Percentiles rank a stretch among this genome's conserved stretches.
phyloP scores from a whole-genome alignment of 2,329 filamentous ascomycete genomes.

The Fusarium sterilihyphosum region DNA sequence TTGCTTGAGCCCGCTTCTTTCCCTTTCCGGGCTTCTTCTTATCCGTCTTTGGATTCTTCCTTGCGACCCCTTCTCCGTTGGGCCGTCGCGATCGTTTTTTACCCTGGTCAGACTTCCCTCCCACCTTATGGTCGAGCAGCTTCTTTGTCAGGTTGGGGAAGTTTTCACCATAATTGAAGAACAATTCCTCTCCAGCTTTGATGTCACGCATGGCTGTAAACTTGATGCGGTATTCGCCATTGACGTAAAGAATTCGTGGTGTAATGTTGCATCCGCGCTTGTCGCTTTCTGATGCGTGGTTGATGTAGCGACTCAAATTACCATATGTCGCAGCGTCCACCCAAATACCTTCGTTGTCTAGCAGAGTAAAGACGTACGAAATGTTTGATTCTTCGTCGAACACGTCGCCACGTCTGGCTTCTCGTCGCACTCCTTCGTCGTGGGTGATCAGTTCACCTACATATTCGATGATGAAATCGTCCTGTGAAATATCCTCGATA shows the following conservation, averaged over 20 bases:
- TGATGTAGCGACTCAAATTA: conserved; percentile 86
- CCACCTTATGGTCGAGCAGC: conserved; percentile 51
- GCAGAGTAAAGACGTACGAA: conserved; percentile 71
- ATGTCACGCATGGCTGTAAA: conserved; percentile 76
- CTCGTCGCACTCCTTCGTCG: conserved; percentile 75
- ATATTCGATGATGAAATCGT: conserved; percentile 85
- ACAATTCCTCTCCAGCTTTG: conserved; percentile 77
- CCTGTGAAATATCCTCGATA: conserved; percentile 71
- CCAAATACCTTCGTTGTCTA: conserved; percentile 70
- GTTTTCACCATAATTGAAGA: conserved; percentile 82
- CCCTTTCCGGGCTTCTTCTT: conserved; percentile 39
- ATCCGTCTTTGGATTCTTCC: conserved; percentile 42
- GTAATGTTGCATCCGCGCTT: conserved; percentile 68
- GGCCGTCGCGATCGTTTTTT: conserved; percentile 44
- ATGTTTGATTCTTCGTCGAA: conserved; percentile 69
- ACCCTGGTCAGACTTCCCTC: conserved; percentile 41
- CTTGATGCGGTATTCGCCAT: conserved; percentile 79
- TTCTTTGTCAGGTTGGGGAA: conserved; percentile 68
- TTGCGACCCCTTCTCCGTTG: conserved; percentile 33
- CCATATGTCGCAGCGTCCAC: conserved; percentile 81
- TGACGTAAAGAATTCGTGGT: conserved; percentile 75
- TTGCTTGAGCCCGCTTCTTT: conserved; percentile 9
- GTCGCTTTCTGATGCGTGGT: conserved; percentile 70
- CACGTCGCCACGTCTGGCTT: conserved; percentile 67
- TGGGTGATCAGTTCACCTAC: conserved; percentile 79